phyloP scores from a whole-genome alignment of 2,329 filamentous ascomycete species.

The Phialemoniopsis sp. region DNA sequence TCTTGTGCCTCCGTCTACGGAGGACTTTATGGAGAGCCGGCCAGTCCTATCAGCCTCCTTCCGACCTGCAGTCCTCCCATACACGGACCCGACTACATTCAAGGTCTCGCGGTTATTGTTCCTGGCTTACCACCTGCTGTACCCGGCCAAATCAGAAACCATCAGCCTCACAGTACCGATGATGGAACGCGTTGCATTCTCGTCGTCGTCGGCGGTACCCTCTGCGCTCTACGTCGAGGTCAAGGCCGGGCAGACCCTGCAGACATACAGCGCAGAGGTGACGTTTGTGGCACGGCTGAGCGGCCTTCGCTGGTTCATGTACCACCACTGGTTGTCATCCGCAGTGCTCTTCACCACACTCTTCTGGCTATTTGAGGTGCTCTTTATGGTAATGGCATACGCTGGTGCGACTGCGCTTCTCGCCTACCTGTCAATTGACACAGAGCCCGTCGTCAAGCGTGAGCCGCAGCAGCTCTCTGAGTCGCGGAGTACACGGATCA shows the following conservation, averaged over 20 bases:
- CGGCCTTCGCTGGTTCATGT: slow-evolving; percentile 83
- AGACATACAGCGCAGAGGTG: slow-evolving; percentile 69
- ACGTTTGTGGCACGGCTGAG: slow-evolving; percentile 70
- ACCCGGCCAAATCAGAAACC: slow-evolving; percentile 57
- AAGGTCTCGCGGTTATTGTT: slow-evolving; percentile 55
- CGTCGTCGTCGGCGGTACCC: slow-evolving; percentile 30
- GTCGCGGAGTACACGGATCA: slow-evolving; percentile 1
- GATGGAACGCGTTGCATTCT: slow-evolving; percentile 70
- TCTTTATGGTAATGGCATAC: slow-evolving; percentile 59
- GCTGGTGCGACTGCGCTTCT: no score
- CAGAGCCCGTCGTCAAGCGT: not conserved
- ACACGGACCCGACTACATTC: slow-evolving; percentile 67
- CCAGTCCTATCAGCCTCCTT: slow-evolving; percentile 54
- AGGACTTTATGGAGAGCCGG: slow-evolving; percentile 28
- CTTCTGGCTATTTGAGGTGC: slow-evolving; percentile 76
- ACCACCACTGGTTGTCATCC: slow-evolving; percentile 68
- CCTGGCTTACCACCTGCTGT: slow-evolving; percentile 66
- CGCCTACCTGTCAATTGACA: not conserved
- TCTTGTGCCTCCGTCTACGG: slow-evolving; percentile 17
- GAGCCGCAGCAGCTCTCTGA: no score
- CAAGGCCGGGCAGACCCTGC: slow-evolving; percentile 63
- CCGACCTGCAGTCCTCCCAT: slow-evolving; percentile 75
- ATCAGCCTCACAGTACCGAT: slow-evolving; percentile 63
- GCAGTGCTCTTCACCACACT: slow-evolving; percentile 63
- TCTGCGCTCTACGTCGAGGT: slow-evolving; percentile 56